Percentiles rank a stretch among this genome's conserved stretches.
These are phyloP conservation scores for Lycium ferocissimum DNA, from an alignment of 257 asterid genomes.

Conservation along the genomic window DNA sequence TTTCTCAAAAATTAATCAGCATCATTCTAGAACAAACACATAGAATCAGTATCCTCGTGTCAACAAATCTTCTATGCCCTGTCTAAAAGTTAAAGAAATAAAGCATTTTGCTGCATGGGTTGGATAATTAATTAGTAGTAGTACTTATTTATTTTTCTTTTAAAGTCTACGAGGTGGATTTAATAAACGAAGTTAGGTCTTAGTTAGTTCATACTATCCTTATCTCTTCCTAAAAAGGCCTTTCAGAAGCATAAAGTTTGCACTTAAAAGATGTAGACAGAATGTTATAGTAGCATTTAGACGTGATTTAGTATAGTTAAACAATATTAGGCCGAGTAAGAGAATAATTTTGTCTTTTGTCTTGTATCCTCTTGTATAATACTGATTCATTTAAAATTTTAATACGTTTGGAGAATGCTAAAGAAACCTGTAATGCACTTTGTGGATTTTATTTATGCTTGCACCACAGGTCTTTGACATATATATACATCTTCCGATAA, in stretches of 20 bases:
- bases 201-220: slow-evolving; percentile 40
- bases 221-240: slow-evolving; percentile 44
- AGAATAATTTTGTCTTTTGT: background rate
- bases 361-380: background rate
- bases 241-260: slow-evolving; percentile 40
- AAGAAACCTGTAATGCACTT: too few relatives aligned
- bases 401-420: background rate
- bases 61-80: background rate
- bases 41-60: background rate
- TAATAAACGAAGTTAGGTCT: slow-evolving; percentile 43
- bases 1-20: background rate
- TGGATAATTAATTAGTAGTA: background rate
- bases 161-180: slow-evolving; percentile 28
- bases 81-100: background rate
- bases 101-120: background rate
- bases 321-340: background rate
- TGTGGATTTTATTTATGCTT: background rate
- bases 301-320: too few relatives aligned
- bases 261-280: background rate
- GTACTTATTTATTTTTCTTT: too few relatives aligned
- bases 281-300: too few relatives aligned
- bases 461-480: too few relatives aligned
- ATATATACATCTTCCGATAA: too few relatives aligned
- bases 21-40: background rate
- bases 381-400: background rate